These are phyloP conservation scores for Wickerhamiella bombiphila DNA, from an alignment of 805 yeast species.

Conservation along the genomic window DNA sequence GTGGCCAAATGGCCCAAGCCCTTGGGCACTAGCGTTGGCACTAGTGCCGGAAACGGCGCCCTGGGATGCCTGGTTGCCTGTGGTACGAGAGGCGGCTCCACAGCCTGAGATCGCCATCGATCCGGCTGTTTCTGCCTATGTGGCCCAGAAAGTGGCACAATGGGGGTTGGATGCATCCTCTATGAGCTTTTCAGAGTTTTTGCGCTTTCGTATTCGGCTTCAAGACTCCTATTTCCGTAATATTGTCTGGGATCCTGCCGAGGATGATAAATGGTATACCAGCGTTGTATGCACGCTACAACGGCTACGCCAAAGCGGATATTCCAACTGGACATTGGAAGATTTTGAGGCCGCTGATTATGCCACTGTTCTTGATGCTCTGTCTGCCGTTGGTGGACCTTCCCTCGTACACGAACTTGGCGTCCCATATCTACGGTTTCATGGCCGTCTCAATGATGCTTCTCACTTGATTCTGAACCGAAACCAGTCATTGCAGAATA, in stretches of 20 bases:
- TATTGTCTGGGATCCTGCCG: slow-evolving; percentile 10
- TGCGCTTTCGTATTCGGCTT: slow-evolving; percentile 18
- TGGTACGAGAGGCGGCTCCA: slow-evolving; percentile 1
- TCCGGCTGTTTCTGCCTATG: slow-evolving; percentile 6
- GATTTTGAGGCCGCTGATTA: slow-evolving; percentile 13
- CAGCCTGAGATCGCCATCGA: slow-evolving; percentile 11
- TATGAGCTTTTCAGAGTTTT: slow-evolving; percentile 1
- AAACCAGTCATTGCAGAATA: slow-evolving; percentile 9
- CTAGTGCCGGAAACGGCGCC: slow-evolving; percentile 21
- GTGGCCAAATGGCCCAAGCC: no score
- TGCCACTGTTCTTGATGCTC: slow-evolving; percentile 8
- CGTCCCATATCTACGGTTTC: slow-evolving; percentile 20
- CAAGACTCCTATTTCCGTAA: slow-evolving; percentile 18
- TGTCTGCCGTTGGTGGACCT: slow-evolving; percentile 14
- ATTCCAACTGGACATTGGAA: slow-evolving; percentile 5
- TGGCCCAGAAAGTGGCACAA: slow-evolving; percentile 6
- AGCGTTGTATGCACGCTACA: slow-evolving; percentile 21
- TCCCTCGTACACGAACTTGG: slow-evolving; percentile 15
- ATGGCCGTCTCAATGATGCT: slow-evolving; percentile 11
- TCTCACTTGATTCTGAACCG: slow-evolving; percentile 8
- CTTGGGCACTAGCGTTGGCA: slow-evolving; percentile 19
- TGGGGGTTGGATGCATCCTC: slow-evolving; percentile 15
- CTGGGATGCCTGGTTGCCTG: slow-evolving; percentile 3
- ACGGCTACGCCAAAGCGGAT: slow-evolving; percentile 10
- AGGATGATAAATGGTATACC: slow-evolving; percentile 17